Evolutionary conservation across 371 early-diverging fungal species (phyloP).

Genomic region (Mycotypha africana): DNA sequence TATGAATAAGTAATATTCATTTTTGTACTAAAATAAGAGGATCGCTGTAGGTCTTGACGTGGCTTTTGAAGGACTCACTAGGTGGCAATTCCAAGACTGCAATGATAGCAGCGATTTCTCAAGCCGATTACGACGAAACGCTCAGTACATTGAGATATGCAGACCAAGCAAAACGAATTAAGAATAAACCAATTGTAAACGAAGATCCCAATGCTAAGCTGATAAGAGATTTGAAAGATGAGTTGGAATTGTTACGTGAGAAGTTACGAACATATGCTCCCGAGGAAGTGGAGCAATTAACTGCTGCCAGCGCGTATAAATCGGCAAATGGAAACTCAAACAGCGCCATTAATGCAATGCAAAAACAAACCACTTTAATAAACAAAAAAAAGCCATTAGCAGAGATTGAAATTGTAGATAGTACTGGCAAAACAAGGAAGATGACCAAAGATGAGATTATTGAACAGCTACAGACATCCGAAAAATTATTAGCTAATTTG

Average conservation of each 20-base stretch:
- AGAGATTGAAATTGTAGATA: slow-evolving; percentile 47
- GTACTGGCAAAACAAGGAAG: slow-evolving; percentile 41
- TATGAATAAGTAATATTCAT: background rate
- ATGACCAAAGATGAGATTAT: slow-evolving; percentile 59
- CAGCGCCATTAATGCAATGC: background rate
- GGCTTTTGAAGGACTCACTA: slow-evolving; percentile 90
- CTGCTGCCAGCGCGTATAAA: slow-evolving; percentile 33
- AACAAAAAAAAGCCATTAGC: slow-evolving; percentile 1
- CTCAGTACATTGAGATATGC: slow-evolving; percentile 94
- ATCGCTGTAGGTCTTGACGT: slow-evolving; percentile 73
- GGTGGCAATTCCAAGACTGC: slow-evolving; percentile 94
- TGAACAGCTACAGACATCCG: slow-evolving; percentile 81
- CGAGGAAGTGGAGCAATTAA: slow-evolving; percentile 38
- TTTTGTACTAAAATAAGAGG: no score
- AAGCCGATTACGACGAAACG: slow-evolving; percentile 82
- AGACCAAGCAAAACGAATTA: slow-evolving; percentile 89
- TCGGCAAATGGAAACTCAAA: slow-evolving; percentile 1
- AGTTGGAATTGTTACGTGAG: slow-evolving; percentile 65
- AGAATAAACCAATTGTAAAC: slow-evolving; percentile 90
- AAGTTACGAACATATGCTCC: slow-evolving; percentile 62
- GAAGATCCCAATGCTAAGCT: slow-evolving; percentile 84
- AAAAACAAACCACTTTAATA: background rate
- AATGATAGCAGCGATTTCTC: slow-evolving; percentile 88
- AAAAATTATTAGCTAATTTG: slow-evolving; percentile 80
- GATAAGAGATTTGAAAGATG: slow-evolving; percentile 86